These are phyloP conservation scores for Lodderomyces metapsilosis DNA, from an alignment of 1,139 yeast species.

Conservation along the genomic window DNA sequence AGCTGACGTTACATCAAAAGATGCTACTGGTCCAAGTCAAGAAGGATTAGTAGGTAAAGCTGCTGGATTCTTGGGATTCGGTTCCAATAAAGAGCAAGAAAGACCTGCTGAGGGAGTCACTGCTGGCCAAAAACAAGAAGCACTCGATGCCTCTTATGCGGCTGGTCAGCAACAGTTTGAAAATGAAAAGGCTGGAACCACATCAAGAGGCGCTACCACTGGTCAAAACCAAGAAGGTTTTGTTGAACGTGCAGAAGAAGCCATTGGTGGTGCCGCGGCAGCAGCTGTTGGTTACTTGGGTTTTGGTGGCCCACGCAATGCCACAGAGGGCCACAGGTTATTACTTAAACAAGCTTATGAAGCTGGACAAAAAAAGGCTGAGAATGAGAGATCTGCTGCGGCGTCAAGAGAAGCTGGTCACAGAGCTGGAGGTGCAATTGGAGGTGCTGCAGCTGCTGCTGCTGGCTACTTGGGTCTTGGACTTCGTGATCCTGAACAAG, in stretches of 20 bases:
- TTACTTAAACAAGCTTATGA: conserved; percentile 4
- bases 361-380: conserved; percentile 5
- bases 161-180: conserved; percentile 7
- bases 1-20: neutral
- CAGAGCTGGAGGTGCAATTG: conserved; percentile 10
- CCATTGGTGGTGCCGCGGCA: too few relatives aligned
- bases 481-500: conserved; percentile 6
- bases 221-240: conserved; percentile 7
- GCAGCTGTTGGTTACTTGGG: conserved; percentile 9
- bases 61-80: conserved; percentile 13
- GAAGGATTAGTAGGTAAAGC: conserved; percentile 4
- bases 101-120: conserved; percentile 1
- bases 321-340: conserved; percentile 1
- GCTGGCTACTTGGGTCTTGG: conserved; percentile 10
- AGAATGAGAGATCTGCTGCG: conserved; percentile 5
- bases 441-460: conserved; percentile 9
- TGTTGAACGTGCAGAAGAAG: conserved; percentile 3
- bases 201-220: neutral
- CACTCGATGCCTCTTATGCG: conserved; percentile 8
- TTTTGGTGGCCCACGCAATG: conserved; percentile 1
- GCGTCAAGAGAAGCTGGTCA: conserved; percentile 7
- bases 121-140: conserved; percentile 6
- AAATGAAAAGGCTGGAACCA: neutral
- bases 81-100: conserved; percentile 2
- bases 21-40: conserved; percentile 1